Conservation (phyloP, 192 early-diverging fungal genomes). For the Haplosporangium gracile region DNA sequence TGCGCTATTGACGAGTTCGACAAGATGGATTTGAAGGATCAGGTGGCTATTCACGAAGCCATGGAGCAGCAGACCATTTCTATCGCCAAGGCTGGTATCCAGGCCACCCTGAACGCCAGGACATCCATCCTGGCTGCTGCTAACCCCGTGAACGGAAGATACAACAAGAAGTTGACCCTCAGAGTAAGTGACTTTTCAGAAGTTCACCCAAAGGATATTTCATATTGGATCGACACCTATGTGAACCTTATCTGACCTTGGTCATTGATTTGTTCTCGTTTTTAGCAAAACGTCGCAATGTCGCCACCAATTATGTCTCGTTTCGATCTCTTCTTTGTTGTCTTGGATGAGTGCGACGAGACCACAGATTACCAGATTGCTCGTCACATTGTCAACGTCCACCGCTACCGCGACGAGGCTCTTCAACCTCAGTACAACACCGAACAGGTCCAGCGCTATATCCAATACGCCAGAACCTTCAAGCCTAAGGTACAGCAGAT, state of each 20-base stretch:
- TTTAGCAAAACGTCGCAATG: slow-evolving; percentile 95
- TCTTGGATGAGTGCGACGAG: slow-evolving; percentile 95
- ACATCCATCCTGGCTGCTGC: slow-evolving; percentile 97
- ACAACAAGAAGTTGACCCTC: slow-evolving; percentile 94
- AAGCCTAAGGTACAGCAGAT: slow-evolving; percentile 75
- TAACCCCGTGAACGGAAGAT: slow-evolving; percentile 95
- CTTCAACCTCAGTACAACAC: slow-evolving; percentile 81
- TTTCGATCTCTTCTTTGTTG: slow-evolving; percentile 98
- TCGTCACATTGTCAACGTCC: slow-evolving; percentile 91
- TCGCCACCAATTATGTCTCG: slow-evolving; percentile 98
- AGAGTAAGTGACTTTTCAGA: slow-evolving; percentile 62
- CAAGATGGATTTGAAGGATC: slow-evolving; percentile 97
- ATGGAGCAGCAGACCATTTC: slow-evolving; percentile 99
- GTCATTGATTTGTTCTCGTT: not conserved
- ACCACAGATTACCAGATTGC: slow-evolving; percentile 91
- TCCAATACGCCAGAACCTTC: slow-evolving; percentile 91
- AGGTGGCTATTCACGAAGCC: slow-evolving; percentile 99
- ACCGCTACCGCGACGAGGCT: slow-evolving; percentile 76
- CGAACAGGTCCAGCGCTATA: slow-evolving; percentile 84
- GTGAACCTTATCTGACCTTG: not conserved
- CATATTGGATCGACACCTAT: not conserved
- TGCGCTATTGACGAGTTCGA: slow-evolving; percentile 99
- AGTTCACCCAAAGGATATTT: not conserved
- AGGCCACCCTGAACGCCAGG: slow-evolving; percentile 94
- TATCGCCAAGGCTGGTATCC: slow-evolving; percentile 97